Percentiles rank a stretch among this genome's conserved stretches.
phyloP scores from a whole-genome alignment of 2,329 filamentous ascomycete species.

The Ceratocystis smalleyi region DNA sequence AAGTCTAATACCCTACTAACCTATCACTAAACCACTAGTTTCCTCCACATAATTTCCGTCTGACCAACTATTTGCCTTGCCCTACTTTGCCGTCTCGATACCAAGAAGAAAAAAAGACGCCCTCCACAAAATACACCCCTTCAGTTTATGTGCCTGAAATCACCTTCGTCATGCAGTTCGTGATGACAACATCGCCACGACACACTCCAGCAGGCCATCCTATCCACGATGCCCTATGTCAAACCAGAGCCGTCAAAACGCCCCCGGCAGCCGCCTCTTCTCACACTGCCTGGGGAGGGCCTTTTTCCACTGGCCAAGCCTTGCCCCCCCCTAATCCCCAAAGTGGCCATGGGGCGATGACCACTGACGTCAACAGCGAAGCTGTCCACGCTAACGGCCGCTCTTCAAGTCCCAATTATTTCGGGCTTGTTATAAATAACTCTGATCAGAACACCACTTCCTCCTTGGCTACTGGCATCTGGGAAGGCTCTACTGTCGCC shows the following conservation, averaged over 20 bases:
- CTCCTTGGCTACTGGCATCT: neutral
- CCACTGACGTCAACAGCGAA: neutral
- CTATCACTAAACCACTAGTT: neutral
- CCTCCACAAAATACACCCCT: neutral
- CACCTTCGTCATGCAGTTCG: slow-evolving; percentile 2
- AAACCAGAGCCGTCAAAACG: slow-evolving; percentile 28
- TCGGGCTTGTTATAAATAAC: slow-evolving; percentile 56
- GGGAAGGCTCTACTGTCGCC: neutral
- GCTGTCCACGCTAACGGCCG: neutral
- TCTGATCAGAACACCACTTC: slow-evolving; percentile 40
- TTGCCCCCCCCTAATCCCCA: slow-evolving; percentile 3
- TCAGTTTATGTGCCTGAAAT: neutral
- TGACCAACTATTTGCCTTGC: neutral
- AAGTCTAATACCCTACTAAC: neutral
- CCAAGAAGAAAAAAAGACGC: neutral
- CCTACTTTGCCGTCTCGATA: neutral
- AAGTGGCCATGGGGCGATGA: neutral
- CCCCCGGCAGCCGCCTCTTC: slow-evolving; percentile 25
- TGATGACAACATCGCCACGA: slow-evolving; percentile 14
- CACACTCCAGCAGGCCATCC: slow-evolving; percentile 8
- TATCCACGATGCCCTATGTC: neutral
- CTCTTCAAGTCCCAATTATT: slow-evolving; percentile 65
- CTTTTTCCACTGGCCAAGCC: slow-evolving; percentile 3
- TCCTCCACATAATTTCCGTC: neutral
- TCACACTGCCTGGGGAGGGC: slow-evolving; percentile 24